Base-by-base conservation (phyloP, 2,329 filamentous ascomycete genomes). In the Pestalotiopsis fici region DNA sequence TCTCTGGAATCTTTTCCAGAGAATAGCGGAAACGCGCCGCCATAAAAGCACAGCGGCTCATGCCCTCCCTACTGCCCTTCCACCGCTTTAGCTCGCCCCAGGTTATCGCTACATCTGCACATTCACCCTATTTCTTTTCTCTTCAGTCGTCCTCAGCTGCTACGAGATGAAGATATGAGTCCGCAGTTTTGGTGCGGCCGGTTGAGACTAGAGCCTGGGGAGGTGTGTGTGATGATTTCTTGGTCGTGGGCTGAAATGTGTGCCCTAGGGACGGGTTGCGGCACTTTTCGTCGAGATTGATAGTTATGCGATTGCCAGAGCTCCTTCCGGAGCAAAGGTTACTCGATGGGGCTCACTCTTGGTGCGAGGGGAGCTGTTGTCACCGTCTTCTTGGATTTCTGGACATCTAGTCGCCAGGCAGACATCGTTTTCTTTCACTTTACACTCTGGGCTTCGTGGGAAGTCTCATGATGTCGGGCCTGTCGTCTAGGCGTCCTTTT, bases 311-410 rank as follows among this genome's bases (percentile, higher is more conserved):
- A 97, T 98, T 97, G 93, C 93, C 83, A 79, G 77, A 69, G 73
- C 78, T 83, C 78, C 74, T 72, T 70, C 73, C 77, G 74, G 71
- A 69, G 71, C 72, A 74, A 72, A 78, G 87, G 93, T 97, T 97
- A 98, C 95, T 97, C 95, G 94, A 98, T 97, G 95, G 95, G 95
- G 95, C 95, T 98, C 94, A 98, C 97, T 98, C 94, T 98, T 92
- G 95, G 94, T 88, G 92, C 95, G 94, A 97, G 94, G 92, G 92
- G 31, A 92, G 83, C 43, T 82, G 81, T 83, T 74, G 77, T 80
- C 80, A 84, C 27, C 12, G 27, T 60, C n/a, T 21, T 2, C 31
- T 3, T 50, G 43, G n/a, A 43, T 9, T 12, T 23, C 18, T 50
- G 39, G 59, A 18, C 37, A 11, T 23, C n/a, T 23, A 7, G 37